These are phyloP conservation scores for Chalaropsis thielavioides DNA, from an alignment of 2,329 filamentous ascomycete genomes.

Conservation along the genomic window DNA sequence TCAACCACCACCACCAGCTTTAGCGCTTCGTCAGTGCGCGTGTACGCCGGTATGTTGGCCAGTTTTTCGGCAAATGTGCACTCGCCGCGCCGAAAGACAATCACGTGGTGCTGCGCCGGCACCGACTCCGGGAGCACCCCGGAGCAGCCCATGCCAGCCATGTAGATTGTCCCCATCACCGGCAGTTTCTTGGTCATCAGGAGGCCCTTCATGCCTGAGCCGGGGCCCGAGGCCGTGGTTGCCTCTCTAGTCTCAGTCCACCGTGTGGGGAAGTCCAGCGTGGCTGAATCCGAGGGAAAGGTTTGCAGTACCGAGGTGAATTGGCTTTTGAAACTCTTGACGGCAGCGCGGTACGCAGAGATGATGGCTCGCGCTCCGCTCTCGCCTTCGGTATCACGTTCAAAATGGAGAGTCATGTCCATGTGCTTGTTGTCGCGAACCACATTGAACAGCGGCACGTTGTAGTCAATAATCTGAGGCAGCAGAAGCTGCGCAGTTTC, in stretches of 20 bases:
- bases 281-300: conserved; percentile 10
- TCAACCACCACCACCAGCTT: conserved; percentile 69
- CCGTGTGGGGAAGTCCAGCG: neutral
- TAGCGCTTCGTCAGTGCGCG: conserved; percentile 43
- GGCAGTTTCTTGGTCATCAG: conserved; percentile 29
- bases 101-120: conserved; percentile 51
- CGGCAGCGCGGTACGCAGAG: conserved; percentile 19
- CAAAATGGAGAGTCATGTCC: conserved; percentile 50
- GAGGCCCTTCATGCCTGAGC: conserved; percentile 55
- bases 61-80: conserved; percentile 80
- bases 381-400: conserved; percentile 18
- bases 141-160: conserved; percentile 55
- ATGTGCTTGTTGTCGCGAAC: conserved; percentile 58
- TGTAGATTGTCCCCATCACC: conserved; percentile 40
- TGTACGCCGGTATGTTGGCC: conserved; percentile 65
- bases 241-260: conserved; percentile 13
- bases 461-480: conserved; percentile 59
- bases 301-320: conserved; percentile 18
- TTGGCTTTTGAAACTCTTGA: conserved; percentile 18
- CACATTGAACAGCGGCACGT: conserved; percentile 72
- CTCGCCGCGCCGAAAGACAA: conserved; percentile 67
- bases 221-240: conserved; percentile 22
- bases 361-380: conserved; percentile 14
- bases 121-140: conserved; percentile 38
- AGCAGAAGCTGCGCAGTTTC: conserved; percentile 72